These are phyloP conservation scores for Malus fusca DNA, from an alignment of 306 rosid genomes.

Conservation along the genomic window DNA sequence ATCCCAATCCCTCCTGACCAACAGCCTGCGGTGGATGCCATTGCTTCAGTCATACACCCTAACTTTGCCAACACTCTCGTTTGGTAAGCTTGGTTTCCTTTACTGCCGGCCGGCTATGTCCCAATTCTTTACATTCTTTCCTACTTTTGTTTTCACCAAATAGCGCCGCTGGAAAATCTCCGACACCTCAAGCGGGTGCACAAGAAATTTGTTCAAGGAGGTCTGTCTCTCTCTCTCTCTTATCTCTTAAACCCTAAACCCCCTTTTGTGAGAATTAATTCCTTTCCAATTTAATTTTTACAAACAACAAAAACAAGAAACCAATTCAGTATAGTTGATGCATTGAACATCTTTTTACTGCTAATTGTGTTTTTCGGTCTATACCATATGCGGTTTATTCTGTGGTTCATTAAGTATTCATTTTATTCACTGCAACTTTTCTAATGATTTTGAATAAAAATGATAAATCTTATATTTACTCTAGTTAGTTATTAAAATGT, in stretches of 20 bases:
- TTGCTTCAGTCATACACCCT: conserved; percentile 61
- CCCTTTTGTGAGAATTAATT: neutral
- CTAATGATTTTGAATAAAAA: too few relatives aligned
- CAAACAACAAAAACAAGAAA: neutral
- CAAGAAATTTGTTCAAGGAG: conserved; percentile 57
- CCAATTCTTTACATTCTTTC: neutral
- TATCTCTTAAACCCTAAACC: neutral
- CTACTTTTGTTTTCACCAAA: conserved; percentile 23
- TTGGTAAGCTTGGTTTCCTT: conserved; percentile 25
- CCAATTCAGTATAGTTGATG: too few relatives aligned
- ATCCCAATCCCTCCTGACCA: conserved; percentile 41
- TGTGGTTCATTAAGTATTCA: too few relatives aligned
- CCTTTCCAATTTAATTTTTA: neutral
- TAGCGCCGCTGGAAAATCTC: conserved; percentile 59
- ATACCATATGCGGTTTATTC: neutral
- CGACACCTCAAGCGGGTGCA: conserved; percentile 73
- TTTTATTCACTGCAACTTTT: too few relatives aligned
- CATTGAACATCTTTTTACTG: neutral
- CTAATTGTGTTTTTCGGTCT: neutral
- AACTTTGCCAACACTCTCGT: conserved; percentile 63
- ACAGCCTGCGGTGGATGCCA: conserved; percentile 60
- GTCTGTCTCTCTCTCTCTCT: neutral
- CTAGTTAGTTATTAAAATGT: too few relatives aligned
- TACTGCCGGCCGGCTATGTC: neutral
- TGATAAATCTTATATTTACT: too few relatives aligned